Conservation (phyloP, 208 protist species). For the Wallacemonas collosoma region DNA sequence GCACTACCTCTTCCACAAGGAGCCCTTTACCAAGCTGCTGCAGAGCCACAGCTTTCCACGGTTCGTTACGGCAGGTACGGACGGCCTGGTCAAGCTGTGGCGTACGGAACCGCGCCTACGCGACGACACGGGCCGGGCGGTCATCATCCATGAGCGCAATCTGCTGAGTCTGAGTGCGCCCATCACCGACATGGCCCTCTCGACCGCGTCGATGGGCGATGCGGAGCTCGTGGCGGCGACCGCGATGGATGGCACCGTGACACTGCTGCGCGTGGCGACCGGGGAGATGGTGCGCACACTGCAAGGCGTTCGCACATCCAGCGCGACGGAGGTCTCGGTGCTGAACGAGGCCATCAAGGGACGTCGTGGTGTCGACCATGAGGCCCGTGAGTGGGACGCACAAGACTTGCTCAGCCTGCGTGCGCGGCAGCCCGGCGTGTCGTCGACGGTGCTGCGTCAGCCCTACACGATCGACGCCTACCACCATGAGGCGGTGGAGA, state of each 20-base stretch:
- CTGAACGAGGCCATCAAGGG: slow-evolving; percentile 23
- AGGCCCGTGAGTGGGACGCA: slow-evolving; percentile 25
- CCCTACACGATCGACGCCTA: slow-evolving; percentile 85
- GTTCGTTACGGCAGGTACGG: slow-evolving; percentile 70
- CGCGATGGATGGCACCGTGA: slow-evolving; percentile 83
- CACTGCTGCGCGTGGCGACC: slow-evolving; percentile 62
- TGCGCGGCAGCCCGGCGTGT: slow-evolving; percentile 15
- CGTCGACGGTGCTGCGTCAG: slow-evolving; percentile 52
- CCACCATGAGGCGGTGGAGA: slow-evolving; percentile 73
- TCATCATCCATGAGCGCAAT: slow-evolving; percentile 79
- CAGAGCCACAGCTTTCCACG: slow-evolving; percentile 46
- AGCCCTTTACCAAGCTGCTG: slow-evolving; percentile 66
- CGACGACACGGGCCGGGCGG: slow-evolving; percentile 34
- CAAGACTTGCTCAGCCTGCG: slow-evolving; percentile 34
- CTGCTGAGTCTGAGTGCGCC: slow-evolving; percentile 57
- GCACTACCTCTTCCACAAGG: slow-evolving; percentile 76
- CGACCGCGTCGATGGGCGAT: slow-evolving; percentile 54
- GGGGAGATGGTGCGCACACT: slow-evolving; percentile 82
- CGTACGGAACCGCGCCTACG: slow-evolving; percentile 56
- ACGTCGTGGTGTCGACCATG: slow-evolving; percentile 24
- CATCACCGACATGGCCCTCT: slow-evolving; percentile 67
- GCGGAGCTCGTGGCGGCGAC: slow-evolving; percentile 71
- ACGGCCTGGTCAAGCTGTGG: slow-evolving; percentile 90
- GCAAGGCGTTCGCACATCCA: slow-evolving; percentile 46
- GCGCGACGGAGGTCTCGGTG: slow-evolving; percentile 27